Percentiles rank a stretch among this genome's conserved stretches.
Conservation (phyloP, 495 filamentous ascomycete genomes). For the Neurospora sp. region DNA sequence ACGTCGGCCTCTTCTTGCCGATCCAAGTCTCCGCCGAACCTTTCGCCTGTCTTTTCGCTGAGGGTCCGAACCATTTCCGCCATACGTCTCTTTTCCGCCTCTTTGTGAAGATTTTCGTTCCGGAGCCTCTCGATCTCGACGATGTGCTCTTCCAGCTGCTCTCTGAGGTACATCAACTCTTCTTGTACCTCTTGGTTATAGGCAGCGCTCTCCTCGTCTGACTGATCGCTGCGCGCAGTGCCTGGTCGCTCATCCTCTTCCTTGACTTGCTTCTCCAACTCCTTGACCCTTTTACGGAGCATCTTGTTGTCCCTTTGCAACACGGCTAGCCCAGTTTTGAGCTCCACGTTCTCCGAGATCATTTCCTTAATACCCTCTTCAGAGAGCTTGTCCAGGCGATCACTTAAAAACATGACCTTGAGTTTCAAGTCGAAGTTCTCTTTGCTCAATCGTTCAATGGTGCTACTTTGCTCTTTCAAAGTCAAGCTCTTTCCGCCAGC, state of each 20-base stretch:
- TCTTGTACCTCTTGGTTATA: conserved; percentile 65
- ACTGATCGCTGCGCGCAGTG: conserved; percentile 38
- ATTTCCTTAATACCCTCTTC: conserved; percentile 96
- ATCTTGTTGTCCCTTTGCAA: conserved; percentile 80
- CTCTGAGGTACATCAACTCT: conserved; percentile 72
- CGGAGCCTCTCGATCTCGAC: conserved; percentile 71
- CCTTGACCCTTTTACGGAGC: conserved; percentile 65
- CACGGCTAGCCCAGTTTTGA: conserved; percentile 80
- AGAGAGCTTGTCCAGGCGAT: conserved; percentile 82
- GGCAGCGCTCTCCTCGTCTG: conserved; percentile 40
- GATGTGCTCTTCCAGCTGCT: conserved; percentile 73
- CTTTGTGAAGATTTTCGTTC: conserved; percentile 62
- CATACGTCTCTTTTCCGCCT: conserved; percentile 72
- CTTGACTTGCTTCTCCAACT: conserved; percentile 76
- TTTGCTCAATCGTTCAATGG: conserved; percentile 89
- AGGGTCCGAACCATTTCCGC: conserved; percentile 68
- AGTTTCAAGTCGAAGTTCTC: conserved; percentile 97
- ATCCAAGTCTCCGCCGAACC: conserved; percentile 53
- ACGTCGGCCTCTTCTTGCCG: conserved; percentile 84
- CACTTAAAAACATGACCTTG: conserved; percentile 92
- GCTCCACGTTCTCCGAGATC: conserved; percentile 92
- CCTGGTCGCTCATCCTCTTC: conserved; percentile 56
- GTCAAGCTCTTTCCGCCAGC: conserved; percentile 75
- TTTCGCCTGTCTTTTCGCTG: conserved; percentile 49
- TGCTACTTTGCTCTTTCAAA: conserved; percentile 92